Evolutionary conservation across 164 flowering plant genomes (phyloP).

Genomic region (Echeveria elegans): DNA sequence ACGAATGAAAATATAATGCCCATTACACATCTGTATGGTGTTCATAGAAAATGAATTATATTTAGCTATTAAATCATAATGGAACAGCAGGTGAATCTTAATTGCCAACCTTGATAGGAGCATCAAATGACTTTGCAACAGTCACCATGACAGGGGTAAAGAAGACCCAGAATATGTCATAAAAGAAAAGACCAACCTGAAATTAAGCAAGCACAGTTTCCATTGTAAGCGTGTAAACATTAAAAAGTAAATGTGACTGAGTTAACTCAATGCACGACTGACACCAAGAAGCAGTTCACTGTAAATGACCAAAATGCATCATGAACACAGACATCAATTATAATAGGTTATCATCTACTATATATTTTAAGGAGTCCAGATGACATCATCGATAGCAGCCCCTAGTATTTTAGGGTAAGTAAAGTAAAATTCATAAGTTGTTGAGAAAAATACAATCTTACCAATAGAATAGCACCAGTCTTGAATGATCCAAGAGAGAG

Average conservation of each 20-base stretch:
- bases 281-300: neutral
- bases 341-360: neutral
- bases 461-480: constrained; percentile 96
- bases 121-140: constrained; percentile 99
- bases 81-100: neutral
- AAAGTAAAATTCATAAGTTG: neutral
- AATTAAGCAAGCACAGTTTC: constrained; percentile 9
- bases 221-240: neutral
- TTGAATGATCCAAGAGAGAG: constrained; percentile 98
- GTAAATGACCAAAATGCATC: neutral
- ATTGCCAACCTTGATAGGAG: constrained; percentile 88
- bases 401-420: neutral
- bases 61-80: neutral
- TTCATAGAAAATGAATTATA: neutral
- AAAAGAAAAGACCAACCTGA: constrained; percentile 93
- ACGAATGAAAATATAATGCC: neutral
- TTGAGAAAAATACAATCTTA: constrained; percentile 20
- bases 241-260: neutral
- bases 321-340: neutral
- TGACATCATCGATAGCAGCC: neutral
- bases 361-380: neutral
- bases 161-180: constrained; percentile 99
- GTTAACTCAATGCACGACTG: neutral
- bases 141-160: constrained; percentile 99
- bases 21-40: neutral